Base-by-base conservation (phyloP, 257 asterid species). In the Mitragyna speciosa region DNA sequence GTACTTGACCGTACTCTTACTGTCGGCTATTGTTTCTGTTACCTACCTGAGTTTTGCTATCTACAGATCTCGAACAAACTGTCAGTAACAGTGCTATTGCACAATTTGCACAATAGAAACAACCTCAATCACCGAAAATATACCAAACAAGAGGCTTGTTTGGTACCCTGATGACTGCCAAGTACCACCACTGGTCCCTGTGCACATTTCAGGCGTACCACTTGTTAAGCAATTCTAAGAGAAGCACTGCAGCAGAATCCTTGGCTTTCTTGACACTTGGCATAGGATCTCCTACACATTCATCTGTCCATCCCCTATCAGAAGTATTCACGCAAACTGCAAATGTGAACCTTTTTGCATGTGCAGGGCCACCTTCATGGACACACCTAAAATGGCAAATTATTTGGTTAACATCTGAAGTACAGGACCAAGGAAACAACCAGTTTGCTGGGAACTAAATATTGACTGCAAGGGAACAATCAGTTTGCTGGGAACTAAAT, bases 181-280 rank as follows among this genome's bases (percentile, higher is more conserved):
- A 36, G 4, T 36, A 36, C 41, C 41, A 36, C 41, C 41, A 36
- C 41, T 36, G 41, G 41, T 36, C 41, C 41, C 41, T 36, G 41
- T 36, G 41, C 2, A 4, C 41, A 77, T 77, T 68, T 84, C 77
- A 88, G 0, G 92, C 66, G 70, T 93, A 93, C 94, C 90, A 85
- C 83, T 89, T 91, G 78, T 89, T 92, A 65, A 95, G 71, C 31
- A 95, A 97, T 81, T 95, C 92, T 82, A 95, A 77, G 36, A 95
- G 96, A 54, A 95, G 96, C 79, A 90, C 86, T 7, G 98, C 99
- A 14, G 99, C 94, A 28, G 98, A 91, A 85, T 95, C 98, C 92
- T 93, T 95, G 20, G 99, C 99, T 83, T 92, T 95, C 93, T 95
- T 95, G 74, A 95, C 99, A 77, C 97, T 95, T 6, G 98, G 99